These are phyloP conservation scores for Eucalyptus caleyi DNA, from an alignment of 345 rosid species.

Conservation along the genomic window DNA sequence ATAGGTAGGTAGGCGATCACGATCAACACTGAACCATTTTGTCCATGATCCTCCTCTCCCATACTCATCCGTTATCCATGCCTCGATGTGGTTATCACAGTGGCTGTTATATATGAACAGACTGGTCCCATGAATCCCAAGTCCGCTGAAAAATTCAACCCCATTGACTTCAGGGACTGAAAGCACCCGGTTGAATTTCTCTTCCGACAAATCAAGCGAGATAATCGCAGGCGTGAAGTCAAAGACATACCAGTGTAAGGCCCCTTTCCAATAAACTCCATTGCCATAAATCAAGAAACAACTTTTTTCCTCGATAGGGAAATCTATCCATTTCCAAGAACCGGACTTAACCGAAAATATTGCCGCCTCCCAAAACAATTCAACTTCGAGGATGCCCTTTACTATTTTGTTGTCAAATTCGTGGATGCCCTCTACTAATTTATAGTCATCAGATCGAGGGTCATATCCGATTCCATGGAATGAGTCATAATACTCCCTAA, in stretches of 20 bases:
- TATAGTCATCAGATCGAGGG: neutral
- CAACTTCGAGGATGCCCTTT: too few species aligned
- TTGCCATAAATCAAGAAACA: accelerated
- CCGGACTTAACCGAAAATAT: neutral
- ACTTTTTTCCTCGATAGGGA: neutral
- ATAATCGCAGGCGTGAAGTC: too few species aligned
- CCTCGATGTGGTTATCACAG: neutral
- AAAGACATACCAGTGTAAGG: neutral
- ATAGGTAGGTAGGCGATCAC: too few species aligned
- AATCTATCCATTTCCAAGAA: neutral
- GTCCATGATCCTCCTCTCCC: neutral
- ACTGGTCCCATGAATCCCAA: neutral
- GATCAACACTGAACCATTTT: neutral
- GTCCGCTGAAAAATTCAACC: neutral
- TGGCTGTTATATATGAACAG: neutral
- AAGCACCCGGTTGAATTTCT: neutral
- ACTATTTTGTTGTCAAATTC: too few species aligned
- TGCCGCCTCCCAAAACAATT: neutral
- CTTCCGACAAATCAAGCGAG: neutral
- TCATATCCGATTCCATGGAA: neutral
- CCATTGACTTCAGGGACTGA: neutral
- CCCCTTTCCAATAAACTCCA: neutral
- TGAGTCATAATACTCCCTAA: too few species aligned
- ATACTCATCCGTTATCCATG: neutral
- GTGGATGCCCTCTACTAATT: neutral